Evolutionary conservation across 148 eudicot species (phyloP).

Genomic region (Heliamphora exappendiculata): DNA sequence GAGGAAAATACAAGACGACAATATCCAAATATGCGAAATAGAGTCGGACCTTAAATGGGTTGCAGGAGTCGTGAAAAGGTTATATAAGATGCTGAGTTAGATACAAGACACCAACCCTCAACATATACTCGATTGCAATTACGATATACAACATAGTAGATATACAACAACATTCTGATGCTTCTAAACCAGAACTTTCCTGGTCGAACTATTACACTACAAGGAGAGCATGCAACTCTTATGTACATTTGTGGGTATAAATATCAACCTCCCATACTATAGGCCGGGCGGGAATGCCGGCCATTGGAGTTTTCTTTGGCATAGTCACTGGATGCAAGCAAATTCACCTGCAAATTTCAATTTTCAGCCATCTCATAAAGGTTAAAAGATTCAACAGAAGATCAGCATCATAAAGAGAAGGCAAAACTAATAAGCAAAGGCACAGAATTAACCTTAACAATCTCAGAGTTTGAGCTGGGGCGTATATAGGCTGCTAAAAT

Average conservation of each 20-base stretch:
- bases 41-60: too few relatives aligned
- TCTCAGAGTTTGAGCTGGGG: constrained; percentile 77
- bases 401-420: neutral
- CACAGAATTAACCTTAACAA: constrained; percentile 57
- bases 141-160: neutral
- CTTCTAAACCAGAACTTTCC: neutral
- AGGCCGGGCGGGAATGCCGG: constrained; percentile 29
- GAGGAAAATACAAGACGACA: too few relatives aligned
- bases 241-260: neutral
- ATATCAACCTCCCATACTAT: constrained; percentile 61
- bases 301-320: constrained; percentile 27
- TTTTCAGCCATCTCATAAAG: neutral
- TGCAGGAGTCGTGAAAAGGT: too few relatives aligned
- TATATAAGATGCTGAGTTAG: too few relatives aligned
- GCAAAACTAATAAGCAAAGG: neutral
- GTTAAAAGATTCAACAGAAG: neutral
- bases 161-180: neutral
- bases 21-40: too few relatives aligned
- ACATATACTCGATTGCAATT: neutral
- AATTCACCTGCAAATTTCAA: constrained; percentile 54
- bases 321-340: constrained; percentile 47
- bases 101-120: neutral
- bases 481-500: constrained; percentile 73
- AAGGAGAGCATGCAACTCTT: neutral
- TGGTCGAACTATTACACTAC: neutral